Conservation (phyloP, 139 green algal species). For the Micractinium conductrix region DNA sequence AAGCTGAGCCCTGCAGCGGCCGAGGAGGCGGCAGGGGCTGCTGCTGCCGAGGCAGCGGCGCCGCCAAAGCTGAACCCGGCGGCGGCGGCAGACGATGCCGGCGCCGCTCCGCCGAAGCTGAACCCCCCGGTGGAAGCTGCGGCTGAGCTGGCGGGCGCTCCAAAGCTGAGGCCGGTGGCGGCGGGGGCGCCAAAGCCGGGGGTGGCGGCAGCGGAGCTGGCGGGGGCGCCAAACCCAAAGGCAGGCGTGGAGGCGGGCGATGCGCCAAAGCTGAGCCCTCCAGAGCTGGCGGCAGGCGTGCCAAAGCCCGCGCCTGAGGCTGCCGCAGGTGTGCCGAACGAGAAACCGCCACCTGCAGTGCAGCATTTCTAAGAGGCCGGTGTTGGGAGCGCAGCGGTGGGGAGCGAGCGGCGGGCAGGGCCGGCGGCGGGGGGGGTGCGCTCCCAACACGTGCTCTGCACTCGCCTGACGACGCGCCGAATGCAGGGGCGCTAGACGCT, state of each 20-base stretch:
- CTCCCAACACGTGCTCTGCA: not conserved
- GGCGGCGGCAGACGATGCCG: not conserved
- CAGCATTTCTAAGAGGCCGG: too few relatives aligned
- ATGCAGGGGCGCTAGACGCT: conserved; percentile 6
- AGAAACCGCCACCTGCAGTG: not conserved
- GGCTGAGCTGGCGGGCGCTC: not conserved
- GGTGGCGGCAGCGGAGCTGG: not conserved
- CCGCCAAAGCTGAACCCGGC: conserved; percentile 35
- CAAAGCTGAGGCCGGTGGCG: not conserved
- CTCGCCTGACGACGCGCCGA: too few relatives aligned
- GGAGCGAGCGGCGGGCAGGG: too few relatives aligned
- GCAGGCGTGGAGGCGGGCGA: not conserved
- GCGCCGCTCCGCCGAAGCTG: not conserved
- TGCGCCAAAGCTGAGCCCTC: conserved; percentile 7
- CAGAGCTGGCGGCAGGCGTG: not conserved
- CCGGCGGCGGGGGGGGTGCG: not conserved
- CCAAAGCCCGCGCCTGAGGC: conserved; percentile 3
- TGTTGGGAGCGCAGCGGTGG: too few relatives aligned
- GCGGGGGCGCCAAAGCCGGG: not conserved
- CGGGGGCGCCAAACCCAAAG: conserved; percentile 23
- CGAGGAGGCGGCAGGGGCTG: not conserved
- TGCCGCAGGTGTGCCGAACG: not conserved
- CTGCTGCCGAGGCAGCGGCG: conserved; percentile 2
- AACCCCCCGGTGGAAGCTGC: not conserved
- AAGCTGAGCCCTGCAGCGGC: conserved; percentile 9